Base-by-base conservation (phyloP, 176 grass and related monocot genomes). In the Calamus simplicifolius region DNA sequence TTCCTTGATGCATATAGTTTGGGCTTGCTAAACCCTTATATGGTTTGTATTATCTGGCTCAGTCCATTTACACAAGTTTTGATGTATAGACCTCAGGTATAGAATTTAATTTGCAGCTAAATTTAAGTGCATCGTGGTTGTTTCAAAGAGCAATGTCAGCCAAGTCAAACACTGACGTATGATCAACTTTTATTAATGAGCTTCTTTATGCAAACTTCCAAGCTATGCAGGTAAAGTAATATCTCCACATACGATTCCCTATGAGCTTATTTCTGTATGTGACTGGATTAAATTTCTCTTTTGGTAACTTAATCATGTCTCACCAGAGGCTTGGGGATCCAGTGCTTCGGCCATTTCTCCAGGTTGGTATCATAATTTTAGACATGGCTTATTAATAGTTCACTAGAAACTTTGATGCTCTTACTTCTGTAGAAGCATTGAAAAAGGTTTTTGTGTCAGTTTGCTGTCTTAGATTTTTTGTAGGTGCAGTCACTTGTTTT, bases 131-230 rank as follows among this genome's bases (percentile, higher is more conserved):
- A 63, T 97, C 93, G 49, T 97, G 87, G 93, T 59, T 97, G 63
- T 97, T 91, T 64, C 93, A 97, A 74, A 84, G 87, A 68, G 84
- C 93, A 59, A 97, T 97, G 93, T 92, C 93, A 80, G 77, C 85
- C 70, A 82, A 81, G 79, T 67, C 58, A 1, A 54, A 82, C 25
- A 54, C 68, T 49, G 70, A 72, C 54, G 69, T 97, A 64, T 80
- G 78, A 53, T 62, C 93, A 70, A 88, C 78, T 51, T 92, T 97
- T 77, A 78, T 85, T 29, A 91, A 91, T 26, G 93, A 97, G 8
- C 93, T 97, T 78, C 84, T 97, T 31, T 97, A 87, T 70, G 77
- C 72, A 8, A 97, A 97, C 64, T 97, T 97, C 58, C 78, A 85
- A 80, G 87, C 81, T 26, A 97, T 97, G 87, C 81, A 88, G 86